Evolutionary conservation across 306 rosid genomes (phyloP).

Genomic region (Fagus crenata): DNA sequence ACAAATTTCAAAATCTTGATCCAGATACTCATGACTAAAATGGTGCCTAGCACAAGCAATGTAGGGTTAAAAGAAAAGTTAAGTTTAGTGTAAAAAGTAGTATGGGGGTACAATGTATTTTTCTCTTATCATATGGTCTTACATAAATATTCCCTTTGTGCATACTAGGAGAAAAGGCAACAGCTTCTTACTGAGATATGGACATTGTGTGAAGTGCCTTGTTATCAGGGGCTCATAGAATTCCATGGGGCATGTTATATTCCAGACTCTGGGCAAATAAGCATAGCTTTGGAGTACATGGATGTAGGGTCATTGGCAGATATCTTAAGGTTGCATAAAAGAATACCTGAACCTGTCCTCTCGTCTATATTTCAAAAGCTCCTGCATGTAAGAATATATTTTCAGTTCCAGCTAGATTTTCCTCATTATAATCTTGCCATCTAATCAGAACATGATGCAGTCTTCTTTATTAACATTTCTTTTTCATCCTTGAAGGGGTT

Average conservation of each 20-base stretch:
- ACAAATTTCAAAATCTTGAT: background rate
- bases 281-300: conserved; percentile 98
- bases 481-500: conserved; percentile 62
- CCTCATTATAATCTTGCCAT: conserved; percentile 16
- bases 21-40: background rate
- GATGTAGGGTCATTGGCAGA: conserved; percentile 97
- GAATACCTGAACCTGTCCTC: conserved; percentile 77
- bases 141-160: conserved; percentile 20
- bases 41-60: background rate
- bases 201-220: conserved; percentile 94
- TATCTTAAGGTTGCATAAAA: conserved; percentile 58
- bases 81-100: background rate
- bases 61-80: background rate
- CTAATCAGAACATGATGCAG: background rate
- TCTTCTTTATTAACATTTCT: conserved; percentile 14
- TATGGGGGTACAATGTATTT: background rate
- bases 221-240: conserved; percentile 87
- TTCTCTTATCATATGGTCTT: background rate
- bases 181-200: conserved; percentile 93
- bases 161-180: conserved; percentile 87
- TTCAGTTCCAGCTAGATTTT: conserved; percentile 23
- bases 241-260: conserved; percentile 98
- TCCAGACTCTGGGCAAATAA: conserved; percentile 95
- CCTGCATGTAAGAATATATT: conserved; percentile 51
- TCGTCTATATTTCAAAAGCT: conserved; percentile 91